Evolutionary conservation across 352 stramenopile species (phyloP), one percentile per base, ranked within the genome.

Genomic region (Globisporangium spiculum): DNA sequence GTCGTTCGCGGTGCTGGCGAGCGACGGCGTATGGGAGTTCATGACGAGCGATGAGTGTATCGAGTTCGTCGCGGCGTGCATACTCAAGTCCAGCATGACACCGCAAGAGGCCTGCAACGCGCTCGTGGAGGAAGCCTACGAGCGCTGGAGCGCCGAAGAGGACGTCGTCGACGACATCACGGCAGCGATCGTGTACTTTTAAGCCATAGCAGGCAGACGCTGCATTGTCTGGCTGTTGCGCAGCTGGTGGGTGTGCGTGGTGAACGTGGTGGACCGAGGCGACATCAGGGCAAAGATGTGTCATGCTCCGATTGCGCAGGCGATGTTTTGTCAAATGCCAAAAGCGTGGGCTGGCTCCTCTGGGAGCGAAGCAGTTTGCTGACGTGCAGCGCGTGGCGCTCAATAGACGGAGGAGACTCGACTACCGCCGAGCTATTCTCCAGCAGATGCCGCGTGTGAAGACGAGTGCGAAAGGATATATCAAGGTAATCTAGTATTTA

Each of bases 11-110:
- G 73, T 94, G 60, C 74, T 95, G 1, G 89, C 86, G 18, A 94
- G 82, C 44, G 88, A 96, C 60, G 89, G 89, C 24, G 78, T 96
- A 27, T 96, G 89, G 88, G 88, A 96, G 72, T 93, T 95, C 66
- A 85, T 96, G 74, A 79, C 78, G 48, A 84, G 73, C 16, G 79
- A 89, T 22, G 84, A 94, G 61, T 92, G 86, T 63, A 76, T 94
- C 34, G 74, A 77, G 38, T 86, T 92, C 66, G 78, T 92, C 9
- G 65, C 74, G 61, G 60, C 69, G 59, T 92, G 83, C 61, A 79
- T 93, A 26, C 30, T 73, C 27, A 68, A 81, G 20, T 69, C 58
- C 0, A 66, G 66, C 5, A 89, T 91, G 75, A 75, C 66, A 12
- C 79, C 88, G n/a, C 84, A 93, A 65, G 75, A 89, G 56, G 69